These are phyloP conservation scores for Parathielavia hyrcaniae DNA, from an alignment of 495 filamentous ascomycete genomes.

Conservation along the genomic window DNA sequence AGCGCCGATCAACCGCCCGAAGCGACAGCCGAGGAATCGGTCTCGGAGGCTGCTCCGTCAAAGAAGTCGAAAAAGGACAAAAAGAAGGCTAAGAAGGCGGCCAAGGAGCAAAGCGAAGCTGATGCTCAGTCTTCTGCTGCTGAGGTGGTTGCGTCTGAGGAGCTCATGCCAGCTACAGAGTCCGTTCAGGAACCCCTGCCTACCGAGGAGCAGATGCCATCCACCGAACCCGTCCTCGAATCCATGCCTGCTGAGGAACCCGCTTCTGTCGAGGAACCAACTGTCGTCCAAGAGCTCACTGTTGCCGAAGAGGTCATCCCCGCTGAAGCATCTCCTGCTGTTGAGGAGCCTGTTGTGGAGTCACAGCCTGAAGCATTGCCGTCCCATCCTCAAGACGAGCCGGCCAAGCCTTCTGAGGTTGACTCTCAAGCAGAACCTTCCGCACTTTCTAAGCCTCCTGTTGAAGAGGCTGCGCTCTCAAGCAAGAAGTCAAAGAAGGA, in stretches of 20 bases:
- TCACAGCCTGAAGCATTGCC: background rate
- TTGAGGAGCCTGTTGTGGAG: constrained; percentile 2
- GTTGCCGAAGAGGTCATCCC: background rate
- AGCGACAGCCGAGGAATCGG: background rate
- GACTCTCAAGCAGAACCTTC: background rate
- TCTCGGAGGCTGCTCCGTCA: background rate
- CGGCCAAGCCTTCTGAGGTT: background rate
- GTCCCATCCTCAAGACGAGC: background rate
- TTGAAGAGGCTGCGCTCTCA: background rate
- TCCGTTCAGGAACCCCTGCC: background rate
- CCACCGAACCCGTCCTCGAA: background rate
- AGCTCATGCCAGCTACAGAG: background rate
- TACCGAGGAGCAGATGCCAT: no score
- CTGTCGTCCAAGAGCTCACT: background rate
- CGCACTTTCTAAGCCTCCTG: background rate
- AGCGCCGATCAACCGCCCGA: background rate
- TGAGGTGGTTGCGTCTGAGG: constrained; percentile 1
- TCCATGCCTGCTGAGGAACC: background rate
- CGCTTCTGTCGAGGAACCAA: background rate
- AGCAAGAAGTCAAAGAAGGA: constrained; percentile 15
- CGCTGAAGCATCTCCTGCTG: background rate
- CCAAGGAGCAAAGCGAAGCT: constrained; percentile 14
- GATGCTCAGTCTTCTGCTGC: background rate
- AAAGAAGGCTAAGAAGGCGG: constrained; percentile 25
- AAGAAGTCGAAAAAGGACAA: constrained; percentile 28